Percentiles rank a stretch among this genome's conserved stretches.
These are phyloP conservation scores for Trichophyton benhamiae DNA, from an alignment of 2,329 filamentous ascomycete genomes.

Conservation along the genomic window DNA sequence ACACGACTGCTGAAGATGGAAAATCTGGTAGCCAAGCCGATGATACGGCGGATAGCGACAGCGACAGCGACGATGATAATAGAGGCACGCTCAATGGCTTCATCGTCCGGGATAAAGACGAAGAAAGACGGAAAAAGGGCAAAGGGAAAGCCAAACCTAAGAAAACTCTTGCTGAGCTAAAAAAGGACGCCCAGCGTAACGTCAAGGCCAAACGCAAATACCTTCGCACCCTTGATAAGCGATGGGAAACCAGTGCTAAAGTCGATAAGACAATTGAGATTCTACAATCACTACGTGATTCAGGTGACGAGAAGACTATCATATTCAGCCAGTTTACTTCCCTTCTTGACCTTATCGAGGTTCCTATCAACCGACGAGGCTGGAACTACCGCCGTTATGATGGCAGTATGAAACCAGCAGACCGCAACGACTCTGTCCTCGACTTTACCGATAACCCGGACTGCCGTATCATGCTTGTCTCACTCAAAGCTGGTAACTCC, in stretches of 20 bases:
- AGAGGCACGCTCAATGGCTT: constrained; percentile 40
- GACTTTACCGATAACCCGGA: constrained; percentile 52
- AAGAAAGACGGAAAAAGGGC: constrained; percentile 19
- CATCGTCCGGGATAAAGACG: constrained; percentile 36
- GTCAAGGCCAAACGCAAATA: constrained; percentile 56
- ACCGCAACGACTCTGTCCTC: constrained; percentile 54
- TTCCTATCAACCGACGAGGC: constrained; percentile 50
- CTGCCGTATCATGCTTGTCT: constrained; percentile 61
- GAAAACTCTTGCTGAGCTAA: constrained; percentile 51
- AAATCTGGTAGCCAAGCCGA: constrained; percentile 24
- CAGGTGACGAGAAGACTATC: constrained; percentile 57
- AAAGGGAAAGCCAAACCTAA: constrained; percentile 40
- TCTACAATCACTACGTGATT: constrained; percentile 40
- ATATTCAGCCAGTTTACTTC: constrained; percentile 75
- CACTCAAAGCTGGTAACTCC: constrained; percentile 68
- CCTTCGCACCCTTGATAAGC: constrained; percentile 52
- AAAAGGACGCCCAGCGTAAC: constrained; percentile 54
- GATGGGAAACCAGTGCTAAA: constrained; percentile 65
- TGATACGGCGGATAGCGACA: constrained; percentile 20
- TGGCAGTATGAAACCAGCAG: constrained; percentile 56
- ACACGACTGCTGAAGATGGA: constrained; percentile 29
- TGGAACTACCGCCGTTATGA: constrained; percentile 60
- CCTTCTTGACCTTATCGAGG: constrained; percentile 63
- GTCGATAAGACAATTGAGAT: constrained; percentile 57
- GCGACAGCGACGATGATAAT: constrained; percentile 33